phyloP scores from a whole-genome alignment of 495 filamentous ascomycete species.

The Penicillium alfredii region DNA sequence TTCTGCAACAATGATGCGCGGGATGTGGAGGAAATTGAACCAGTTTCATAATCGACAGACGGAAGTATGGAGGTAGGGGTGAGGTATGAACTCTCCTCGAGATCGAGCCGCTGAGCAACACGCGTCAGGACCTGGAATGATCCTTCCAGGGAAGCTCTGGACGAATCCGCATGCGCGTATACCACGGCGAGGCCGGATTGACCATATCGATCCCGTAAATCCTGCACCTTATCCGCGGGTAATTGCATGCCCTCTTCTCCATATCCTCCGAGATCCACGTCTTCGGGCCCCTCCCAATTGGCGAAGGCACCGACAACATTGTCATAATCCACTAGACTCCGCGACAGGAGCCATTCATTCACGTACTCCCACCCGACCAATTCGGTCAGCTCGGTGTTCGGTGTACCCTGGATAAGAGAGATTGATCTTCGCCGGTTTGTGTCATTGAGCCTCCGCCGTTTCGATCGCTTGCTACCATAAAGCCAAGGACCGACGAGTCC shows the following conservation, averaged over 20 bases:
- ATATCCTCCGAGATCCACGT: slow-evolving; percentile 74
- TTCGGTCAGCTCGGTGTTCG: slow-evolving; percentile 16
- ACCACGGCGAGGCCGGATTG: slow-evolving; percentile 67
- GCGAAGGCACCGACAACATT: slow-evolving; percentile 55
- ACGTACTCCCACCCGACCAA: slow-evolving; percentile 66
- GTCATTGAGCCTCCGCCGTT: slow-evolving; percentile 47
- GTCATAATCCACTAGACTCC: slow-evolving; percentile 43
- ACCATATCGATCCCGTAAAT: slow-evolving; percentile 58
- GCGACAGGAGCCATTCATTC: slow-evolving; percentile 73
- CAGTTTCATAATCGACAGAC: slow-evolving; percentile 29
- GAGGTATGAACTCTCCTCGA: slow-evolving; percentile 47
- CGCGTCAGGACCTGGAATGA: slow-evolving; percentile 57
- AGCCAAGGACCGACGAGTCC: slow-evolving; percentile 80
- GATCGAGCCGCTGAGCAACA: slow-evolving; percentile 53
- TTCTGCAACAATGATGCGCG: slow-evolving; percentile 46
- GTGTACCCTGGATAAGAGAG: slow-evolving; percentile 19
- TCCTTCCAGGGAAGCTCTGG: slow-evolving; percentile 51
- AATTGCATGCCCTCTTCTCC: slow-evolving; percentile 41
- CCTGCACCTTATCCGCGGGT: slow-evolving; percentile 44
- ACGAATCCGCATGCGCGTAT: slow-evolving; percentile 60
- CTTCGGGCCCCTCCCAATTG: slow-evolving; percentile 75
- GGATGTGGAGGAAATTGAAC: slow-evolving; percentile 38
- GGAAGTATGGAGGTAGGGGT: slow-evolving; percentile 19
- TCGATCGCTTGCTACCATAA: slow-evolving; percentile 60
- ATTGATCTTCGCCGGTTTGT: slow-evolving; percentile 25